A percentile compares a stretch with the other conserved stretches of the same genome.
phyloP scores from a whole-genome alignment of 768 basidiomycete species.

The Daedaleopsis nitida region DNA sequence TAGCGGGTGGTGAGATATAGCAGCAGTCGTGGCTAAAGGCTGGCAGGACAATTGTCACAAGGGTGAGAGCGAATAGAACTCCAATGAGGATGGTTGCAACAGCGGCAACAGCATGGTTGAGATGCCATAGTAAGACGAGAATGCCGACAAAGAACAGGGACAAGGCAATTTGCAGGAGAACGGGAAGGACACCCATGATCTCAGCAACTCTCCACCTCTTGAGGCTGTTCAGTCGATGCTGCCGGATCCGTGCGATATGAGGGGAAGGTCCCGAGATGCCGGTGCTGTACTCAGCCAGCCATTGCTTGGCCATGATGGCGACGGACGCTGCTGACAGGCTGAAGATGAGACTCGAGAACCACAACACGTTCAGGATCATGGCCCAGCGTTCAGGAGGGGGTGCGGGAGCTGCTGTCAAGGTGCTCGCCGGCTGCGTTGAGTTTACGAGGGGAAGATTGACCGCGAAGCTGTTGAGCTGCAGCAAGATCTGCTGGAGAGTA shows the following conservation, averaged over 20 bases:
- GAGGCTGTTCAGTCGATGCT: slow-evolving; percentile 24
- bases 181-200: slow-evolving; percentile 16
- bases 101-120: slow-evolving; percentile 16
- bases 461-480: neutral
- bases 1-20: slow-evolving; percentile 15
- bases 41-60: slow-evolving; percentile 1
- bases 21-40: slow-evolving; percentile 7
- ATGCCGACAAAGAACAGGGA: slow-evolving; percentile 23
- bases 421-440: neutral
- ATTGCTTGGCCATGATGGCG: slow-evolving; percentile 19
- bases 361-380: slow-evolving; percentile 9
- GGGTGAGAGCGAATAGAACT: slow-evolving; percentile 3
- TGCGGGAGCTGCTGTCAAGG: neutral
- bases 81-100: neutral
- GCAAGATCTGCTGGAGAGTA: slow-evolving; percentile 7
- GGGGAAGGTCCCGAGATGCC: slow-evolving; percentile 21
- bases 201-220: slow-evolving; percentile 20
- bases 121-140: slow-evolving; percentile 22
- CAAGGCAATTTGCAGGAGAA: slow-evolving; percentile 20
- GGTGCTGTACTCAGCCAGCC: slow-evolving; percentile 18
- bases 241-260: slow-evolving; percentile 20
- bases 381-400: neutral
- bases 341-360: slow-evolving; percentile 19
- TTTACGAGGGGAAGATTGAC: neutral
- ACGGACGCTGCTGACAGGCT: slow-evolving; percentile 17